Evolutionary conservation across 331 rosid species (phyloP), one percentile per base, ranked within the genome.

Genomic region (Erythrophleum ivorense): DNA sequence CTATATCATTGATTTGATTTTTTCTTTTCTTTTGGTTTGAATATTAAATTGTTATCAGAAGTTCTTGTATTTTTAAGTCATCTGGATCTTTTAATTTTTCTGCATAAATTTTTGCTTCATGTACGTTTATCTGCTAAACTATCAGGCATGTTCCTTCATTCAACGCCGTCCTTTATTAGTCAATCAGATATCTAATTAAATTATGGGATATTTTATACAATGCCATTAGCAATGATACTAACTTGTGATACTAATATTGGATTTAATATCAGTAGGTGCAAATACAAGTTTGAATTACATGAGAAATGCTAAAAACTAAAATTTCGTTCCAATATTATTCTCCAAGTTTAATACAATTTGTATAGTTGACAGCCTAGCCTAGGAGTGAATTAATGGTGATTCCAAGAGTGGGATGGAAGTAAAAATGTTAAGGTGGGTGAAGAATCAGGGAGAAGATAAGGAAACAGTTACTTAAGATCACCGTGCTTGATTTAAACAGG

Each of bases 121-220:
- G 71, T 68, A 48, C 71, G 16, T 80, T 72, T 67, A 59, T 65
- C 15, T 73, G 55, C n/a, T 53, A 85, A 91, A 93, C 81, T 87
- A 95, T 88, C 97, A 95, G 98, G 98, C 85, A 90, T 71, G 86
- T 9, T 71, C 75, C 79, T 78, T 53, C 58, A 73, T 71, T 67
- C 45, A 72, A 46, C 80, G 78, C 78, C 75, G 40, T 24, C 57
- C 65, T 34, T 52, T 67, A 29, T 48, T 60, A 53, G 83, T 73
- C 64, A 14, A 81, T 45, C 79, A 63, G 41, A 68, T 81, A 73
- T 86, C 49, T 21, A 29, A 59, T 19, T 53, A 69, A 68, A 60
- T 80, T 19, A 49, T 70, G 58, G 59, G 62, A 79, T 29, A 52
- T 34, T 70, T 54, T 75, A 50, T 82, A 21, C 36, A 38, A 12